phyloP scores from a whole-genome alignment of 2,329 filamentous ascomycete species.

The Aspergillus sp. region DNA sequence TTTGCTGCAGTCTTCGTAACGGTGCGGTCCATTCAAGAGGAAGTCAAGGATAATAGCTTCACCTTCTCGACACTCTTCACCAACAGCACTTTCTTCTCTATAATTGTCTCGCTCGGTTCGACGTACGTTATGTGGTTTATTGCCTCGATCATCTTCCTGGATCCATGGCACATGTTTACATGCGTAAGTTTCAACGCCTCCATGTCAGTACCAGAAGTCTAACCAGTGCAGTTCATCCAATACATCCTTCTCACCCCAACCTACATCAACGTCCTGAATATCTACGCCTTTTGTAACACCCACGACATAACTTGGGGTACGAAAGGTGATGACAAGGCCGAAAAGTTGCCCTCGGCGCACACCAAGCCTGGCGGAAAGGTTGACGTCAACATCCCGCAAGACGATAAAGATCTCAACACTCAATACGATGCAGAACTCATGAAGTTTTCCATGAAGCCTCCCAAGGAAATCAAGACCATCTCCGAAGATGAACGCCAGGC shows the following conservation, averaged over 20 bases:
- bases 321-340: conserved; percentile 94
- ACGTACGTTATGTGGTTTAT: conserved; percentile 94
- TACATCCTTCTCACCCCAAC: conserved; percentile 94
- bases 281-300: conserved; percentile 98
- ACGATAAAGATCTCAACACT: conserved; percentile 91
- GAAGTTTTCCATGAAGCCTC: conserved; percentile 71
- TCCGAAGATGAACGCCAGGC: conserved; percentile 77
- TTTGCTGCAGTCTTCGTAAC: conserved; percentile 96
- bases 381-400: conserved; percentile 79
- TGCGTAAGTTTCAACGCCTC: conserved; percentile 42
- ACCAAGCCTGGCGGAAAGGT: conserved; percentile 95
- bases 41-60: conserved; percentile 66
- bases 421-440: conserved; percentile 86
- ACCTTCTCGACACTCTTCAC: conserved; percentile 72
- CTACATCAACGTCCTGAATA: conserved; percentile 98
- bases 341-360: conserved; percentile 83
- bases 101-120: conserved; percentile 87
- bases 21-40: conserved; percentile 75
- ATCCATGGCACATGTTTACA: conserved; percentile 99
- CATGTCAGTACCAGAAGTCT: not conserved
- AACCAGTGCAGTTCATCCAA: conserved; percentile 67
- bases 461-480: conserved; percentile 58
- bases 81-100: conserved; percentile 86
- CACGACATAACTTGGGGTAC: conserved; percentile 98
- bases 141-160: conserved; percentile 89